A percentile compares a stretch with the other conserved stretches of the same genome.
Conservation (phyloP, 169 alveolate genomes). For the Ichthyophthirius multifiliis region DNA sequence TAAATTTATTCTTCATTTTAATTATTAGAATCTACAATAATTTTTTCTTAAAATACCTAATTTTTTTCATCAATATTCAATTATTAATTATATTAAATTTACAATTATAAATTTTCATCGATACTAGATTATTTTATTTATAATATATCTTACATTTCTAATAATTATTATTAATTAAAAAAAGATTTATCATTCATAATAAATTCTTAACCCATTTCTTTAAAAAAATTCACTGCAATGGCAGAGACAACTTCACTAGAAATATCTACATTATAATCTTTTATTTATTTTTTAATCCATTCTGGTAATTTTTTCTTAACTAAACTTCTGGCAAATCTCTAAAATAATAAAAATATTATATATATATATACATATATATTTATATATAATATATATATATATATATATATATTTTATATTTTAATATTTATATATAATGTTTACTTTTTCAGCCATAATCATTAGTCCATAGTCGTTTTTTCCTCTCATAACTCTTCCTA, state of each 20-base stretch:
- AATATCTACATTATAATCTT: constrained; percentile 42
- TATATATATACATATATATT: not conserved
- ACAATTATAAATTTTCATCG: too few species aligned
- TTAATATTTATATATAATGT: not conserved
- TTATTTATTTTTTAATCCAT: constrained; percentile 59
- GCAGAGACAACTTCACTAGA: constrained; percentile 58
- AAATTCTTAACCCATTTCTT: constrained; percentile 66
- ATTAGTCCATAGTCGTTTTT: constrained; percentile 93
- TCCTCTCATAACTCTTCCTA: constrained; percentile 95
- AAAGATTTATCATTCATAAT: too few species aligned
- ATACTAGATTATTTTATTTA: too few species aligned
- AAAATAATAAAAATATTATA: not conserved
- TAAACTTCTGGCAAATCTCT: constrained; percentile 1
- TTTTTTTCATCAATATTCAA: too few species aligned
- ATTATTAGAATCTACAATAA: too few species aligned
- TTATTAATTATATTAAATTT: too few species aligned
- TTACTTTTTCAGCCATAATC: constrained; percentile 91
- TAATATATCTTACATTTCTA: too few species aligned
- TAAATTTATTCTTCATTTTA: too few species aligned
- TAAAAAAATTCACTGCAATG: constrained; percentile 49
- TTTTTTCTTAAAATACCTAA: too few species aligned
- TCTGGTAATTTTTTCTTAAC: constrained; percentile 52
- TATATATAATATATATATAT: too few species aligned
- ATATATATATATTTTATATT: too few species aligned
- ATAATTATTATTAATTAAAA: too few species aligned